Conservation (phyloP, 257 asterid species). For the Prunella vulgaris region DNA sequence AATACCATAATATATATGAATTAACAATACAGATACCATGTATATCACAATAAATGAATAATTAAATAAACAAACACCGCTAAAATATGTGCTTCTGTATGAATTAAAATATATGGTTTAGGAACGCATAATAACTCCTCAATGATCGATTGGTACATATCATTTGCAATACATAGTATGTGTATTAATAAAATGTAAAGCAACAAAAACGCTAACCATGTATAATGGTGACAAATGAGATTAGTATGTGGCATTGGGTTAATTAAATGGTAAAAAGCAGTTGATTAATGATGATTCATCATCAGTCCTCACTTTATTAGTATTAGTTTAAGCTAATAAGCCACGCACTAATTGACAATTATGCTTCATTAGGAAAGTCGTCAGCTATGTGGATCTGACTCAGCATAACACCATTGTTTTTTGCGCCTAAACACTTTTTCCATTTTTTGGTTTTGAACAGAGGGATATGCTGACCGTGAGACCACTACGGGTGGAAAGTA, state of each 20-base stretch:
- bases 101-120: no score
- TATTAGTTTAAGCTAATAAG: not conserved
- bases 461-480: not conserved
- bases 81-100: no score
- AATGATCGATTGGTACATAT: no score
- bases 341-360: constrained; percentile 5
- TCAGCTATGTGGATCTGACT: constrained; percentile 26
- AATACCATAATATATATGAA: no score
- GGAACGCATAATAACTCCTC: no score
- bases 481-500: no score
- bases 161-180: not conserved
- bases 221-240: not conserved
- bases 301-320: not conserved
- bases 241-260: not conserved
- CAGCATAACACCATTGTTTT: constrained; percentile 15
- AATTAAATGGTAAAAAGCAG: constrained; percentile 1
- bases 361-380: not conserved
- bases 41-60: no score
- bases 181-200: constrained; percentile 2
- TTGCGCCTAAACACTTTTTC: not conserved
- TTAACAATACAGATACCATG: no score
- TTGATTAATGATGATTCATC: not conserved
- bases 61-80: no score
- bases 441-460: not conserved
- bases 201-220: constrained; percentile 10